Base-by-base conservation (phyloP, 306 rosid species). In the Casuarina glauca region DNA sequence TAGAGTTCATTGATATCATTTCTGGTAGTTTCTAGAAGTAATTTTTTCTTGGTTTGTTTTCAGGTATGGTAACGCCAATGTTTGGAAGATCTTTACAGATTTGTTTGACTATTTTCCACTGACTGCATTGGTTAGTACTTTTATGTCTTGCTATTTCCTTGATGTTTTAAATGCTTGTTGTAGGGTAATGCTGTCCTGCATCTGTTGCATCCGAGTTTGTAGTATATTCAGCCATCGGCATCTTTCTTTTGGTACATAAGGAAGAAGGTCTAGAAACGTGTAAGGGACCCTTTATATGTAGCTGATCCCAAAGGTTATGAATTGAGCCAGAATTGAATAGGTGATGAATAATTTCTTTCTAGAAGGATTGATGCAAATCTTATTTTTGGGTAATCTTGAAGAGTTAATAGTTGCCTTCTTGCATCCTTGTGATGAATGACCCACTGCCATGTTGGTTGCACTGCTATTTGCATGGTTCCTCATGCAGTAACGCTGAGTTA, bases 1-100 rank as follows among this genome's bases (percentile, higher is more conserved):
- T 26, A 26, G 32, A 26, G 32, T 26, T 26, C 32, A 26, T 26
- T 26, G 32, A 26, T 26, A 26, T 26, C 32, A 26, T 26, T 6
- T 67, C n/a, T 81, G 48, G 74, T 36, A 73, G 73, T 62, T 36
- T 32, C 35, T 55, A 10, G 64, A 38, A 55, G 20, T 82, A 54
- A 66, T 69, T 54, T 58, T 16, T 64, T 41, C 17, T 39, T 69
- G n/a, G 78, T 85, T 68, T 80, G 41, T 83, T 73, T 82, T 79
- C 90, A 95, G 97, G 97, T 93, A 93, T 84, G 99, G 99, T 69
- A 93, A 87, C 80, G 97, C 99, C 78, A 95, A 89, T 88, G 97
- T 93, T 76, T 91, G 97, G 98, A 93, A 93, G 93, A 89, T 71
- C 79, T 93, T 95, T 78, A 95, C 99, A 3, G 97, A 95, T 82